Base-by-base conservation (phyloP, 257 asterid genomes). In the Solanum chmielewskii region DNA sequence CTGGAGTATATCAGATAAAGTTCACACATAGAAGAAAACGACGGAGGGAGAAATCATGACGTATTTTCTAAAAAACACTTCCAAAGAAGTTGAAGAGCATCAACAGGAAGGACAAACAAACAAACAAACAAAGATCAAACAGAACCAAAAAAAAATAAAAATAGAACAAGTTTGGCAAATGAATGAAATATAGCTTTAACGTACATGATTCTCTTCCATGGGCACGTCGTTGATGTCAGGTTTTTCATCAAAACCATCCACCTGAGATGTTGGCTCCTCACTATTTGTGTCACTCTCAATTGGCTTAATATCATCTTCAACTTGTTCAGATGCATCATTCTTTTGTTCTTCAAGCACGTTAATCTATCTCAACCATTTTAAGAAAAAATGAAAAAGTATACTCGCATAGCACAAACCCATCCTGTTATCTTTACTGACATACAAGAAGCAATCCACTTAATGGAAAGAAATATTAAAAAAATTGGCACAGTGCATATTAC, bases 181-280 rank as follows among this genome's bases (percentile, higher is more conserved):
- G 83, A 25, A n/a, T 14, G n/a, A 44, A 41, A 77, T 77, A 25
- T 39, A 39, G 42, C 42, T 10, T 56, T 49, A 3, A 86, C 29
- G 78, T 83, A 93, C 98, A 97, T 92, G 94, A 74, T 35, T 91
- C 90, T 94, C 97, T 35, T 93, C 98, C 90, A 93, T 89, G 3
- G 98, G 98, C 44, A 92, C 87, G 88, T 95, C 98, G 47, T 96
- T 95, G 84, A 96, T 96, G 89, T 96, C 98, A 14, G 99, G 99
- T 91, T 96, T 96, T 88, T 92, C 98, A n/a, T 92, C 93, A 83
- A 86, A 86, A 64, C 88, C 92, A 86, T 92, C 95, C 37, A 83
- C 87, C 86, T 90, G 90, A 86, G 96, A 90, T 71, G 91, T 92
- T 45, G 85, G 88, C 80, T 93, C 94, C n/a, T 39, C 85, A 14